A percentile compares a stretch with the other conserved stretches of the same genome.
Conservation (phyloP, 225 moss, liverwort and hornwort genomes). For the Pseudoscleropodium purum region DNA sequence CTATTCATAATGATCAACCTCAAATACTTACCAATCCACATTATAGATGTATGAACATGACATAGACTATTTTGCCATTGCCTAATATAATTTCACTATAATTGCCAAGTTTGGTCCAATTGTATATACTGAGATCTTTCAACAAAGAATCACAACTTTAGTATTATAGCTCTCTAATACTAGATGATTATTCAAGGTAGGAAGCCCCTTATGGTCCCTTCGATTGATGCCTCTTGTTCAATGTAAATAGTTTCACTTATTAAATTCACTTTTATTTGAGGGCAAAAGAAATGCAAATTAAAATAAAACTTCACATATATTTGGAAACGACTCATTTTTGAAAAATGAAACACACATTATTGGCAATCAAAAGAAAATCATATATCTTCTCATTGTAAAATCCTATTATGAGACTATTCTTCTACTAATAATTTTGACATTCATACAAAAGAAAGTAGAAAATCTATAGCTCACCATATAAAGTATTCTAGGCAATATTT, state of each 20-base stretch:
- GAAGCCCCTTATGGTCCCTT: not conserved
- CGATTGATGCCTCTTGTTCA: not conserved
- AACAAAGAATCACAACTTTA: not conserved
- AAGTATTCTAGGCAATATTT: not conserved
- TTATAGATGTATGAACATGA: not conserved
- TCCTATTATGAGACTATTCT: accelerated
- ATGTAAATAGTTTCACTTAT: not conserved
- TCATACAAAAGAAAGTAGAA: not conserved
- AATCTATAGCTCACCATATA: accelerated
- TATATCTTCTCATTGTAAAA: not conserved
- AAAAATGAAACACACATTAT: not conserved
- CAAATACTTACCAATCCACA: not conserved
- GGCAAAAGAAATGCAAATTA: not conserved
- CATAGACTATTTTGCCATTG: not conserved
- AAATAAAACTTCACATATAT: not conserved
- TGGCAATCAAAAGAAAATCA: not conserved
- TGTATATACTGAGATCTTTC: not conserved
- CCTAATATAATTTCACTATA: not conserved
- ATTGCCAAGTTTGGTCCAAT: not conserved
- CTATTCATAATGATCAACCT: not conserved
- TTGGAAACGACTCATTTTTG: not conserved
- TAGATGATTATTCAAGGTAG: not conserved
- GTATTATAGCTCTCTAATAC: not conserved
- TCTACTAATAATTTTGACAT: not conserved
- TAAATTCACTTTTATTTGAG: not conserved